A percentile compares a stretch with the other conserved stretches of the same genome.
phyloP scores from a whole-genome alignment of 352 stramenopile genomes.

The Pythium vanterpoolii region DNA sequence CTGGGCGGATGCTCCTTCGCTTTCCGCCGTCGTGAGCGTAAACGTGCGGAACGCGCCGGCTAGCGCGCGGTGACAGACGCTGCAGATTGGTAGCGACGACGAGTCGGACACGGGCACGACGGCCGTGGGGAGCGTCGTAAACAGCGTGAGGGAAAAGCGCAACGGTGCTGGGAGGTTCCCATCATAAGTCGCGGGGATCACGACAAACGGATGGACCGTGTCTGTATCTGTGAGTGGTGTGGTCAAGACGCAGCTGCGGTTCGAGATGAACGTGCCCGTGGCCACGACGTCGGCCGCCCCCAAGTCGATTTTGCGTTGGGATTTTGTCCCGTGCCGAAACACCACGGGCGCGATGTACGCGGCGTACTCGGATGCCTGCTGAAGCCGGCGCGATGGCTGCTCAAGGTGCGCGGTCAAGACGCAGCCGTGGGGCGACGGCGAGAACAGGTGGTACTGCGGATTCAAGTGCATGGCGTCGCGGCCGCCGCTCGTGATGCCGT shows the following conservation, averaged over 20 bases:
- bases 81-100: constrained; percentile 33
- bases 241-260: constrained; percentile 70
- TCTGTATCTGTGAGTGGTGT: constrained; percentile 35
- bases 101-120: constrained; percentile 33
- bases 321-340: constrained; percentile 63
- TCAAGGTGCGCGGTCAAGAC: constrained; percentile 59
- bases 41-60: constrained; percentile 35
- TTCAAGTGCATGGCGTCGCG: constrained; percentile 83
- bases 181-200: constrained; percentile 37
- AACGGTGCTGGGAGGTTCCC: constrained; percentile 15
- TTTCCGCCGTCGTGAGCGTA: constrained; percentile 15
- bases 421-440: constrained; percentile 49
- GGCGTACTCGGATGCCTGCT: constrained; percentile 73
- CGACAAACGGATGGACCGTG: constrained; percentile 22
- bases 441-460: constrained; percentile 81
- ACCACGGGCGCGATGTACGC: constrained; percentile 76
- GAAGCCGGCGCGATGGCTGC: constrained; percentile 69
- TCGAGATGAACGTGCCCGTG: constrained; percentile 85
- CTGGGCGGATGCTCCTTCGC: constrained; percentile 22
- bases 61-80: constrained; percentile 31
- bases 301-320: constrained; percentile 80
- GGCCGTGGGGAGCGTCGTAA: constrained; percentile 26
- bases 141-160: constrained; percentile 27
- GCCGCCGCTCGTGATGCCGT: constrained; percentile 71
- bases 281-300: constrained; percentile 62